Percentiles rank a stretch among this genome's conserved stretches.
Evolutionary conservation across 495 filamentous ascomycete genomes (phyloP).

Genomic region (Aspergillus incahuasiensis): DNA sequence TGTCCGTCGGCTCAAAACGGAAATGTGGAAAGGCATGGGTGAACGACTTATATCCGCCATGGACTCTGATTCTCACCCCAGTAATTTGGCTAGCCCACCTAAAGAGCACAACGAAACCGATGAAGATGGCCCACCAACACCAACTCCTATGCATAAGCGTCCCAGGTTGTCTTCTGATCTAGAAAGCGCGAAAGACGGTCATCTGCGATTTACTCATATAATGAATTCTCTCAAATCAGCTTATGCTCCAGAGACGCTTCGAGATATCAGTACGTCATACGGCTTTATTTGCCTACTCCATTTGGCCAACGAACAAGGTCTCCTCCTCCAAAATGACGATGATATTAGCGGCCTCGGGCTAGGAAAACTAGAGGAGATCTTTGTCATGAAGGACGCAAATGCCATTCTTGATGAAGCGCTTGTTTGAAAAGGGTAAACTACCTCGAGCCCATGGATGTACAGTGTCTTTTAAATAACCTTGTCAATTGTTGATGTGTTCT

Average conservation of each 20-base stretch:
- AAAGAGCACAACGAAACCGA: conserved; percentile 28
- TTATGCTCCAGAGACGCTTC: conserved; percentile 77
- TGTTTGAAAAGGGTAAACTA: conserved; percentile 18
- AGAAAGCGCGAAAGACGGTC: conserved; percentile 27
- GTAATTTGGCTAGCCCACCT: conserved; percentile 17
- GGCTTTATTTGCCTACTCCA: conserved; percentile 97
- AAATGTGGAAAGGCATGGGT: conserved; percentile 90
- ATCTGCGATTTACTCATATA: conserved; percentile 78
- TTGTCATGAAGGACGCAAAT: conserved; percentile 34
- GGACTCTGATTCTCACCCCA: conserved; percentile 27
- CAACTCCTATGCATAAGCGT: conserved; percentile 24
- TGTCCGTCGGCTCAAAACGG: conserved; percentile 86
- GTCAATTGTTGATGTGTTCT: not conserved
- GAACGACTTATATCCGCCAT: conserved; percentile 38
- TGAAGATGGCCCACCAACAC: conserved; percentile 32
- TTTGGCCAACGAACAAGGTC: conserved; percentile 93
- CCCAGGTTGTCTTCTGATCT: conserved; percentile 13
- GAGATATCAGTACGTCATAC: conserved; percentile 93
- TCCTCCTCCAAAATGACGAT: conserved; percentile 56
- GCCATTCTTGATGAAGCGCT: conserved; percentile 39
- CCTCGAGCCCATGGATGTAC: conserved; percentile 17
- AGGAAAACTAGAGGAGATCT: conserved; percentile 41
- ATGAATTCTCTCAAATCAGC: conserved; percentile 85
- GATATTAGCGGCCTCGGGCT: conserved; percentile 22
- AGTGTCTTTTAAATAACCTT: conserved; percentile 12